These are phyloP conservation scores for Trichopus zeylanicus DNA, from an alignment of 116 monocot species.

Conservation along the genomic window DNA sequence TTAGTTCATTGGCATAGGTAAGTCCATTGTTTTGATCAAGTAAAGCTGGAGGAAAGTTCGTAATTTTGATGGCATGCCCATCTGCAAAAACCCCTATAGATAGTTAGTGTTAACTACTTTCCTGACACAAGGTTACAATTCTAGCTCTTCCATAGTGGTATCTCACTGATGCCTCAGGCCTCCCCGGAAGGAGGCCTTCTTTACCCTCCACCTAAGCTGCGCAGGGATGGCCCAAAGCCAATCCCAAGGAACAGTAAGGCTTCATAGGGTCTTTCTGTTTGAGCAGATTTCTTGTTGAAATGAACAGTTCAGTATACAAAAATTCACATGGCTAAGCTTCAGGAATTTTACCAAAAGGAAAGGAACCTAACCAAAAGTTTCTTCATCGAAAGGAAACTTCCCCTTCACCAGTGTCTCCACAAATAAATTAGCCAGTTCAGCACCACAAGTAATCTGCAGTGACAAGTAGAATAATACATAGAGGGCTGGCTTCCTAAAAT, in stretches of 20 bases:
- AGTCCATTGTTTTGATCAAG: neutral
- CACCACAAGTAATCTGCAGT: constrained; percentile 80
- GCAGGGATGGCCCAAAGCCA: no score
- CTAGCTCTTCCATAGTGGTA: no score
- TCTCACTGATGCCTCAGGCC: no score
- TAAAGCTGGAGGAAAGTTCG: neutral
- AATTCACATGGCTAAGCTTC: neutral
- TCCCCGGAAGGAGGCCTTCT: no score
- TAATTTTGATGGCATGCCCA: neutral
- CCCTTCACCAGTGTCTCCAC: constrained; percentile 80
- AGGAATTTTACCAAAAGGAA: neutral
- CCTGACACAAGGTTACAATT: no score
- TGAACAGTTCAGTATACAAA: neutral
- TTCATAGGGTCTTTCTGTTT: no score
- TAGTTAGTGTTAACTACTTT: neutral
- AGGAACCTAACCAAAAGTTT: constrained; percentile 60
- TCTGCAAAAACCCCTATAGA: neutral
- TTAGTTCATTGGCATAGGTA: neutral
- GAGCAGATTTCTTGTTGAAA: neutral
- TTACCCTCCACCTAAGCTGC: no score
- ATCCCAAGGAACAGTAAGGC: no score
- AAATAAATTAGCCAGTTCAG: constrained; percentile 68
- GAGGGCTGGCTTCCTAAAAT: neutral
- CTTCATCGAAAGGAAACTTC: constrained; percentile 45
- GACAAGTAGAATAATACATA: neutral